Base-by-base conservation (phyloP, 1,139 yeast species). In the Zygosaccharomyces sapae region DNA sequence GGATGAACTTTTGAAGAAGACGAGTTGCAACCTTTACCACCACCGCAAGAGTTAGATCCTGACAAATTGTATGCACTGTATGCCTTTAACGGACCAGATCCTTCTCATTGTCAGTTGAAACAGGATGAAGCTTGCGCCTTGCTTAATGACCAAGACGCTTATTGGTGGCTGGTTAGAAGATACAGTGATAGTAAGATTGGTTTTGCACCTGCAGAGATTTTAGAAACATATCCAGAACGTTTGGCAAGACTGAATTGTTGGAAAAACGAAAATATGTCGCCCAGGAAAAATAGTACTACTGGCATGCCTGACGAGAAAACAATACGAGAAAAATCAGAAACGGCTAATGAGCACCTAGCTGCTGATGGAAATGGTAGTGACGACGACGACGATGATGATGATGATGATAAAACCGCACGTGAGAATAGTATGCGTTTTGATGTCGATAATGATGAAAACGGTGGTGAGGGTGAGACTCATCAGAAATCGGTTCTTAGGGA, bases 111-210 rank as follows among this genome's bases (percentile, higher is more conserved):
- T 54, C 81, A 84, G 44, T 75, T 92, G 6, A 66, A 72, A 24
- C 80, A 88, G 57, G 94, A 94, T 59, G 96, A 89, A 59, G 83
- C 95, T 1, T 92, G 94, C 52, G 73, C 79, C 41, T 70, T 92
- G 31, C 70, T 92, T 33, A 90, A 89, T 61, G 98, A 92, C 62
- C 82, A 86, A 49, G 97, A 92, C 66, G 79, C 88, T 51, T 92
- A 92, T 69, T 92, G 98, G 98, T 92, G 98, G 98, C 71, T 90
- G 10, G 90, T 92, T 25, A 76, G 82, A 50, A 80, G 87, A 56
- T 73, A 82, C 48, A 73, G 75, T 41, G 88, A 84, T 63, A 81
- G 77, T 67, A 80, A 79, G 59, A 77, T 89, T 46, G 98, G 97
- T 2, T 94, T 90, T 70, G 94, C 95, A 1, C 98, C 98, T 0